Conservation (phyloP, 2,329 filamentous ascomycete species). For the Elsinoe perseae region DNA sequence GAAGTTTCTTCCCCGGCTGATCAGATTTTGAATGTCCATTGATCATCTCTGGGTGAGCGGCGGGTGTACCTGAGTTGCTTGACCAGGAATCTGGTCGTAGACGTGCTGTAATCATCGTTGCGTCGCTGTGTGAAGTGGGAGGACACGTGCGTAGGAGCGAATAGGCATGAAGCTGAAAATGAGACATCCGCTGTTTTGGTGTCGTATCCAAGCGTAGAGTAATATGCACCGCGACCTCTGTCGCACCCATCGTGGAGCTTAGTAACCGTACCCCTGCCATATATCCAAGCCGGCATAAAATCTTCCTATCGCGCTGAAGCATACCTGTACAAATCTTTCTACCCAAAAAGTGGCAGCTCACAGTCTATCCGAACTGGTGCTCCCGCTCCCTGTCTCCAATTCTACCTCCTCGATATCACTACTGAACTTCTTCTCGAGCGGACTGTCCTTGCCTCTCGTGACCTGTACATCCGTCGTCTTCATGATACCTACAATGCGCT, state of each 20-base stretch:
- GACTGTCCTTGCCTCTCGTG: constrained; percentile 8
- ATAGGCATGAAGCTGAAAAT: not conserved
- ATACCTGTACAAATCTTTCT: not conserved
- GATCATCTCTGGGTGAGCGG: not conserved
- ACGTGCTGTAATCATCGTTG: not conserved
- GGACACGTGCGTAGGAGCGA: no score
- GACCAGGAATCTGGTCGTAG: not conserved
- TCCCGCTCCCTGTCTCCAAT: constrained; percentile 1
- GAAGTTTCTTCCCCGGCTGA: not conserved
- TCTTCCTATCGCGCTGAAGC: not conserved
- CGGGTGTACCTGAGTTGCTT: not conserved
- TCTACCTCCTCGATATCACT: constrained; percentile 12
- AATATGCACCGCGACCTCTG: constrained; percentile 6
- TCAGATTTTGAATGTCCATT: no score
- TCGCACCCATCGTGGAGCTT: not conserved
- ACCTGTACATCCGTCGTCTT: constrained; percentile 13
- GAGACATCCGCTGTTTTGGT: constrained; percentile 1
- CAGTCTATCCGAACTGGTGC: constrained; percentile 5
- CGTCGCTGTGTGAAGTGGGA: not conserved
- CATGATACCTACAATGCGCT: constrained; percentile 11
- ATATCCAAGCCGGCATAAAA: not conserved
- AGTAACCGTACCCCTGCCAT: not conserved
- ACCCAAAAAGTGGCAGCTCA: not conserved
- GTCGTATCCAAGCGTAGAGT: constrained; percentile 10
- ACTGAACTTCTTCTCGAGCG: constrained; percentile 7